Percentiles rank a stretch among this genome's conserved stretches.
These are phyloP conservation scores for Crithidia expoeki DNA, from an alignment of 208 protist species.

Conservation along the genomic window DNA sequence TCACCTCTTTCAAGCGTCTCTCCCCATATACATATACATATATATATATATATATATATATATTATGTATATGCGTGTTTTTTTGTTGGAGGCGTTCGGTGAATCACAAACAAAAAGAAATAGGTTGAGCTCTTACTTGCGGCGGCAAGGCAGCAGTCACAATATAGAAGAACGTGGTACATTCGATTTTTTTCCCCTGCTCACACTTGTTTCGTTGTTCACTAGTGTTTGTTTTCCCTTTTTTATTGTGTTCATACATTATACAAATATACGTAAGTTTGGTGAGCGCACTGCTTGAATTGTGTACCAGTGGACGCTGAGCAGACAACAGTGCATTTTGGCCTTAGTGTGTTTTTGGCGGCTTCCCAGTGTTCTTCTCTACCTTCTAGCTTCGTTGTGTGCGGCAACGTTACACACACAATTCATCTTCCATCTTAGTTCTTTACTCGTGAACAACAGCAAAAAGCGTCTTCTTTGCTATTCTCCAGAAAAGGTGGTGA, in stretches of 20 bases:
- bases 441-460: not conserved
- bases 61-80: too few species aligned
- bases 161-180: not conserved
- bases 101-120: too few species aligned
- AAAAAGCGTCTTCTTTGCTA: slow-evolving; percentile 4
- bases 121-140: not conserved
- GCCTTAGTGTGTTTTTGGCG: not conserved
- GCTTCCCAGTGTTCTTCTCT: not conserved
- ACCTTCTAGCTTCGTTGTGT: not conserved
- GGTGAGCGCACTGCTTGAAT: not conserved
- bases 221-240: not conserved
- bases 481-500: not conserved
- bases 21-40: too few species aligned
- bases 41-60: too few species aligned
- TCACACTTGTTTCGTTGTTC: not conserved
- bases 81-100: too few species aligned
- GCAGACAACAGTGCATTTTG: not conserved
- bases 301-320: not conserved
- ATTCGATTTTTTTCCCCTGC: not conserved
- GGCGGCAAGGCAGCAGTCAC: not conserved
- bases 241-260: slow-evolving; percentile 9
- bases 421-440: not conserved
- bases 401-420: not conserved
- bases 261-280: not conserved
- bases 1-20: too few species aligned